Evolutionary conservation across 106 monocot genomes (phyloP), one percentile per base, ranked within the genome.

Genomic region (Xerophyta viscosa): DNA sequence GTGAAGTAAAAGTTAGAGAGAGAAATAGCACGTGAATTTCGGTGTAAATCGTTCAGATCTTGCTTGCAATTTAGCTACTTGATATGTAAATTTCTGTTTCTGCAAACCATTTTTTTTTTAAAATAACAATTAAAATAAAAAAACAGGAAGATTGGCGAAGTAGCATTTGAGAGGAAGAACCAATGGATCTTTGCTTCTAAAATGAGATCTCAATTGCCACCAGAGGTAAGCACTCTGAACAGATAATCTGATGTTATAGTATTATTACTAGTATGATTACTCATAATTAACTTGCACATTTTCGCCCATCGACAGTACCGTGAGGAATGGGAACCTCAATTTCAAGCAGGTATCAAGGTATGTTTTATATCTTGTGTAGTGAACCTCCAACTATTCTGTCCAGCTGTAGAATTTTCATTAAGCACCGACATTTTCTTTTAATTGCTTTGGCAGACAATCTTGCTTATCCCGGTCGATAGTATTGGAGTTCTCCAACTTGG

Each of bases 401-500:
- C n/a, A n/a, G n/a, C n/a, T n/a, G n/a, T n/a, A n/a, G 33, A 5
- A 33, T 33, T 33, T 11, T 33, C 5, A 33, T 6, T 33, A 5
- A 33, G 33, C 11, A 33, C 33, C 11, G 33, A 33, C 33, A 27
- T 37, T 3, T 44, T 11, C 0, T 2, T 61, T 25, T 45, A 3
- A n/a, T 51, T 49, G 20, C 18, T 61, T 49, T 79, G 62, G 58
- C 77, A 92, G 92, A 82, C 92, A 50, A 63, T 82, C 52, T 41
- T 92, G 63, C 66, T 86, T 69, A 76, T 92, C 52, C 86, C 92
- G 21, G 45, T 82, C 29, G 18, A 47, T 20, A 62, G 64, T 53
- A 24, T 63, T 57, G 92, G 92, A 19, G 82, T 92, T 39, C 60
- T 92, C 43, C 82, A 92, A 69, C 76, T 92, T 48, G 92, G 92